A percentile compares a stretch with the other conserved stretches of the same genome.
These are phyloP conservation scores for Ustilago tritici DNA, from an alignment of 1,284 basidiomycete genomes.

Conservation along the genomic window DNA sequence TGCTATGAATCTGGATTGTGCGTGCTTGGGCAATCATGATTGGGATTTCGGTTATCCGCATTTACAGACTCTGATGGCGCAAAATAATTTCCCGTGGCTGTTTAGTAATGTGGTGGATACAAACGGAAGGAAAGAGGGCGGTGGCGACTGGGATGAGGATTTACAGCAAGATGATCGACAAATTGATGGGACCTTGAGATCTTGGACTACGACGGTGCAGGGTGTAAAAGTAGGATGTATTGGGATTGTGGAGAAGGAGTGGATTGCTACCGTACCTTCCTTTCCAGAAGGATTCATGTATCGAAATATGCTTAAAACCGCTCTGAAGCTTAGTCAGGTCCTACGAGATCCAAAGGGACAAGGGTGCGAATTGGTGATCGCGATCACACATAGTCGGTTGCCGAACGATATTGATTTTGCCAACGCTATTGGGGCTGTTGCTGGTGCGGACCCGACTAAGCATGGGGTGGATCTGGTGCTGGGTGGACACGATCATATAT, in stretches of 20 bases:
- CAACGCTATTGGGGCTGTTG: constrained; percentile 75
- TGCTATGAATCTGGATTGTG: constrained; percentile 53
- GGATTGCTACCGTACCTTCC: constrained; percentile 85
- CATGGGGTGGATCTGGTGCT: constrained; percentile 88
- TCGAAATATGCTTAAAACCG: constrained; percentile 57
- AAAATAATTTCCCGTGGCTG: constrained; percentile 41
- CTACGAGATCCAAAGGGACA: constrained; percentile 80
- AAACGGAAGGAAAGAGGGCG: constrained; percentile 6
- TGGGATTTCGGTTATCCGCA: constrained; percentile 57
- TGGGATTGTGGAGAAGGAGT: constrained; percentile 86
- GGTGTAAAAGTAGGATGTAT: constrained; percentile 82
- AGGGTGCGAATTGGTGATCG: constrained; percentile 77
- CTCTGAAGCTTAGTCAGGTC: constrained; percentile 74
- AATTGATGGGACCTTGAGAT: constrained; percentile 68
- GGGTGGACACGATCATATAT: constrained; percentile 90
- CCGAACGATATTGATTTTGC: constrained; percentile 75
- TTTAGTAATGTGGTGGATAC: constrained; percentile 62
- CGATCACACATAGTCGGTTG: constrained; percentile 82
- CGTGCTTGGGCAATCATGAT: constrained; percentile 74
- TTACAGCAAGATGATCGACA: constrained; percentile 72
- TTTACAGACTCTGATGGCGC: constrained; percentile 38
- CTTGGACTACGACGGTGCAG: constrained; percentile 76
- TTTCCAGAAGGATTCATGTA: constrained; percentile 80
- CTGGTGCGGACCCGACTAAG: constrained; percentile 69
- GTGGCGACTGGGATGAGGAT: constrained; percentile 71